Percentiles rank a stretch among this genome's conserved stretches.
Conservation (phyloP, 257 asterid species). For the Oldenlandia corymbosa region DNA sequence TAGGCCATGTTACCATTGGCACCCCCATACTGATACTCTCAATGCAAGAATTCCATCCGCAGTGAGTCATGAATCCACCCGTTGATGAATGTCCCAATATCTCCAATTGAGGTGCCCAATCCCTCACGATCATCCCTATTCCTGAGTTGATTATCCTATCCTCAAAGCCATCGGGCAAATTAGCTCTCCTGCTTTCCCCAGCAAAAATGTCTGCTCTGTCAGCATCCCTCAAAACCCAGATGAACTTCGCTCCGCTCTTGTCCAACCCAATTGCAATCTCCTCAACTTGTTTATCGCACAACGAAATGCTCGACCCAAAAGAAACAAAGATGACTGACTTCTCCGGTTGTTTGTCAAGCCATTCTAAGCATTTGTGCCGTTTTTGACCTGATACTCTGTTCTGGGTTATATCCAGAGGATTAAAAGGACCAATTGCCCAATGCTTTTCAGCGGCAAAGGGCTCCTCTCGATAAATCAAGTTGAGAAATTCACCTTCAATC, state of each 20-base stretch:
- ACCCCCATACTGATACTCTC: constrained; percentile 28
- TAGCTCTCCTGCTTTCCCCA: constrained; percentile 14
- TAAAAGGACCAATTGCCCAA: constrained; percentile 31
- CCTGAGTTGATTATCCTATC: constrained; percentile 5
- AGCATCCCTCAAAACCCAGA: constrained; percentile 21
- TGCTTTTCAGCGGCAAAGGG: neutral
- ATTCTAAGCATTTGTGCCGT: constrained; percentile 5
- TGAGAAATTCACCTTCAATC: constrained; percentile 12
- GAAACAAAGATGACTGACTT: constrained; percentile 16
- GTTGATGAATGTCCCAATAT: constrained; percentile 18
- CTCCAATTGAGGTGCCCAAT: constrained; percentile 27
- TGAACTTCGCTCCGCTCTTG: constrained; percentile 6
- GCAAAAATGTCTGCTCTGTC: constrained; percentile 8
- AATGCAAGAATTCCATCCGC: constrained; percentile 28
- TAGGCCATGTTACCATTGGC: constrained; percentile 30
- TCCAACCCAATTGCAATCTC: constrained; percentile 14
- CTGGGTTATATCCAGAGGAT: constrained; percentile 4
- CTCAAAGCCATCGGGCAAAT: constrained; percentile 14
- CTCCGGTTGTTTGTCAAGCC: constrained; percentile 11
- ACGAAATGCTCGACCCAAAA: constrained; percentile 11
- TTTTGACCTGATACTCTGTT: neutral
- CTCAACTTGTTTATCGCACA: constrained; percentile 2
- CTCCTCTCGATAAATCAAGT: constrained; percentile 3
- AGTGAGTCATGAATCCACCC: constrained; percentile 26
- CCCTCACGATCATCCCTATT: constrained; percentile 11